A percentile compares a stretch with the other conserved stretches of the same genome.
These are phyloP conservation scores for Limonium bicolor DNA, from an alignment of 148 eudicot genomes.

Conservation along the genomic window DNA sequence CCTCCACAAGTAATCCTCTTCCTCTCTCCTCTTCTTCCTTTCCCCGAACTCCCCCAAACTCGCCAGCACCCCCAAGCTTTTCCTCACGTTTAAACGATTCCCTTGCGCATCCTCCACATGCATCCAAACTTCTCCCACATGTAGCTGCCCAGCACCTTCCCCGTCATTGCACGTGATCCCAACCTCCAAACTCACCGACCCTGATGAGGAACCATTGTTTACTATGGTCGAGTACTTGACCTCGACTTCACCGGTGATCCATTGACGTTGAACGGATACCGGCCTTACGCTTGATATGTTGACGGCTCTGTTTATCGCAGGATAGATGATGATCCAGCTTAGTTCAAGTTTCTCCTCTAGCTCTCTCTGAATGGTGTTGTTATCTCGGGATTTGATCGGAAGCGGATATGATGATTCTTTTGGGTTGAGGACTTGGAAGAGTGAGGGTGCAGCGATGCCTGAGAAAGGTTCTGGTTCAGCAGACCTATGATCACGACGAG, in stretches of 20 bases:
- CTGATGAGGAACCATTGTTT: neutral
- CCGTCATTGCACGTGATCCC: conserved; percentile 24
- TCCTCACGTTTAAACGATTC: conserved; percentile 28
- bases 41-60: conserved; percentile 28
- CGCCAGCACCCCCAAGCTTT: conserved; percentile 25
- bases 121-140: conserved; percentile 40
- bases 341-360: conserved; percentile 20
- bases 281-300: conserved; percentile 36
- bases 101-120: conserved; percentile 45
- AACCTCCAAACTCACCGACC: conserved; percentile 22
- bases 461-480: conserved; percentile 19
- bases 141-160: conserved; percentile 23
- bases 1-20: neutral
- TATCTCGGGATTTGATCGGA: neutral
- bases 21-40: conserved; percentile 15
- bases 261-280: conserved; percentile 24
- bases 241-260: conserved; percentile 28
- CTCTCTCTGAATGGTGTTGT: neutral
- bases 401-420: no score
- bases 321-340: conserved; percentile 64
- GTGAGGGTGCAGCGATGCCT: conserved; percentile 23
- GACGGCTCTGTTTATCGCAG: conserved; percentile 21
- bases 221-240: conserved; percentile 22
- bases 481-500: no score
- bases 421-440: conserved; percentile 32